Evolutionary conservation across 1,284 basidiomycete genomes (phyloP).

Genomic region (Inonotus obliquus): DNA sequence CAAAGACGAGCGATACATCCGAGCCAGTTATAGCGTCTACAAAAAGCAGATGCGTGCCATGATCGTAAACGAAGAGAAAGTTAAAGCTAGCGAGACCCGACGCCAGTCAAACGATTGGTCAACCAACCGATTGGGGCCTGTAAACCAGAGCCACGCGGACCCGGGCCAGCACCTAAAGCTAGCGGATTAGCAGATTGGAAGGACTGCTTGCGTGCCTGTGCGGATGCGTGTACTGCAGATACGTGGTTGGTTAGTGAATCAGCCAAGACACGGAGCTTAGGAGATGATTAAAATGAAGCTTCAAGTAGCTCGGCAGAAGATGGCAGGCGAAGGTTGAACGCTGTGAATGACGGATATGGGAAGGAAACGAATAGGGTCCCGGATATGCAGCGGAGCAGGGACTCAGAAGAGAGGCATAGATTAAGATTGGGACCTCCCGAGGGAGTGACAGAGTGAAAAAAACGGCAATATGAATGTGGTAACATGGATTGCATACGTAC

Average conservation of each 20-base stretch:
- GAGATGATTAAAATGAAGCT: background rate
- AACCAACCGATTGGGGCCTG: slow-evolving; percentile 78
- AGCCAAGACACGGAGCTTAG: background rate
- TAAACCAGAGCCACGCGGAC: slow-evolving; percentile 52
- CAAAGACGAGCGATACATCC: no score
- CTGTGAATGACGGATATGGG: background rate
- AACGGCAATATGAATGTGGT: background rate
- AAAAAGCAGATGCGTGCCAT: background rate
- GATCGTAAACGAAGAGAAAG: slow-evolving; percentile 14
- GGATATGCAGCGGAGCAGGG: background rate
- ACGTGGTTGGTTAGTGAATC: background rate
- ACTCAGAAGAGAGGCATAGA: background rate
- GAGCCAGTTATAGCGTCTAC: no score
- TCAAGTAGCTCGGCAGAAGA: background rate
- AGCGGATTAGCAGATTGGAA: slow-evolving; percentile 74
- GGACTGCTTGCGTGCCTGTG: slow-evolving; percentile 69
- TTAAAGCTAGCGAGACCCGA: slow-evolving; percentile 41
- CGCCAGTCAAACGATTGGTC: slow-evolving; percentile 66
- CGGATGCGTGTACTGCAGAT: slow-evolving; percentile 55
- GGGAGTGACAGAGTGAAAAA: background rate
- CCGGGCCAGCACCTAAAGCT: slow-evolving; percentile 53
- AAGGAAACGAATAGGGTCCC: background rate
- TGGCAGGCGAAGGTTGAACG: background rate
- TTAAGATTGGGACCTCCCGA: background rate
- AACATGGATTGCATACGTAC: slow-evolving; percentile 46